Evolutionary conservation across 2,329 filamentous ascomycete species (phyloP).

Genomic region (Talaromyces piceae): DNA sequence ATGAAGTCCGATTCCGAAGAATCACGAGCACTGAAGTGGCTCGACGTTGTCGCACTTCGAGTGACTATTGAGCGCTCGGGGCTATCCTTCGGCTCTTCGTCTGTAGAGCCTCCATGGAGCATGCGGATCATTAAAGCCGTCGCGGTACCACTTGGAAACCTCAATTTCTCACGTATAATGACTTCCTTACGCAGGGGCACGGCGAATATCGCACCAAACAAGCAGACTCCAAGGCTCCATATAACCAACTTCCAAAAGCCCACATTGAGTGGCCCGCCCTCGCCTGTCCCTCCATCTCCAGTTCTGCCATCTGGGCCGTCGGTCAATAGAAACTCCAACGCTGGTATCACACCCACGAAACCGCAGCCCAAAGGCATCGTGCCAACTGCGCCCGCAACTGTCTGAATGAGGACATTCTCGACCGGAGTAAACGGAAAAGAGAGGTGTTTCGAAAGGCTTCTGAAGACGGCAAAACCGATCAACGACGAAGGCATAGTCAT

Average conservation of each 20-base stretch:
- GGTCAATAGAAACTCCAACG: conserved; percentile 76
- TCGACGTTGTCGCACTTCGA: background rate
- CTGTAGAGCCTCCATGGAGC: conserved; percentile 59
- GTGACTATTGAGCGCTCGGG: background rate
- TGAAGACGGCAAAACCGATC: conserved; percentile 92
- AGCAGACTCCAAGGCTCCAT: conserved; percentile 88
- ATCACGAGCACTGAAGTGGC: background rate
- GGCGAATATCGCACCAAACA: conserved; percentile 95
- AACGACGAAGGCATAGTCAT: conserved; percentile 97
- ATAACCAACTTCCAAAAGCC: conserved; percentile 70
- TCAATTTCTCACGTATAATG: conserved; percentile 84
- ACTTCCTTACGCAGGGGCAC: conserved; percentile 86
- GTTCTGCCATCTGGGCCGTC: conserved; percentile 69
- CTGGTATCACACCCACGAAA: conserved; percentile 90
- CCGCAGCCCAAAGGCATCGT: conserved; percentile 96
- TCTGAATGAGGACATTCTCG: conserved; percentile 95
- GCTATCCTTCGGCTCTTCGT: conserved; percentile 23
- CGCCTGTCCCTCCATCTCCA: conserved; percentile 63
- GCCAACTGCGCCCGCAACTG: conserved; percentile 87
- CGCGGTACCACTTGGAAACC: conserved; percentile 91
- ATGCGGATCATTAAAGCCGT: conserved; percentile 90
- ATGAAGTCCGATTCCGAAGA: conserved; percentile 27
- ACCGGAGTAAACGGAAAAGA: conserved; percentile 81
- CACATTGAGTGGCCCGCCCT: conserved; percentile 68
- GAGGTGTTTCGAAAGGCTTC: conserved; percentile 63